Conservation (phyloP, 768 basidiomycete genomes). For the Psilocybe tampanensis region DNA sequence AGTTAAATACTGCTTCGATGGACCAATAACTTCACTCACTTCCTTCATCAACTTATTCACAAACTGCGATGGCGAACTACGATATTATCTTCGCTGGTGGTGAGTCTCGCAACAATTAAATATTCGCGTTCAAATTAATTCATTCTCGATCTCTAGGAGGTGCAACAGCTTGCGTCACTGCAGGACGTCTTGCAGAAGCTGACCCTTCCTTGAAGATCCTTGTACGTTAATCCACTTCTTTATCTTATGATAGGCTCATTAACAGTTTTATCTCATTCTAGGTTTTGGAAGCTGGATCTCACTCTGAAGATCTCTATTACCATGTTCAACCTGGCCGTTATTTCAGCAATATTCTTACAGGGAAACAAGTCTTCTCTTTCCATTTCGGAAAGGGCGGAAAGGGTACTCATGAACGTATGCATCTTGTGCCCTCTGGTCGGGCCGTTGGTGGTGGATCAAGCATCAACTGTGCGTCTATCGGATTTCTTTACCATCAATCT, state of each 20-base stretch:
- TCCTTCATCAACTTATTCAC: not conserved
- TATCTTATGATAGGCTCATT: not conserved
- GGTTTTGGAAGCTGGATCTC: constrained; percentile 61
- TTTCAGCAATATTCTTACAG: constrained; percentile 41
- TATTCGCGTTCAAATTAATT: not conserved
- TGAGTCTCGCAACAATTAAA: not conserved
- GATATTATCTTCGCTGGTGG: constrained; percentile 24
- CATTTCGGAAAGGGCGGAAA: constrained; percentile 43
- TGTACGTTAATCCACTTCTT: constrained; percentile 24
- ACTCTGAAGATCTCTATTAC: constrained; percentile 43
- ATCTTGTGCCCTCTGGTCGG: constrained; percentile 46
- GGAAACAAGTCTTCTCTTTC: constrained; percentile 44
- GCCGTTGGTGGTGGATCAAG: constrained; percentile 65
- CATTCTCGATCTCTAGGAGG: constrained; percentile 38
- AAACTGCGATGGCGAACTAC: constrained; percentile 8
- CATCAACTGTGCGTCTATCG: constrained; percentile 52
- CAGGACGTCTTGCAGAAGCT: constrained; percentile 54
- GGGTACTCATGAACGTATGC: constrained; percentile 45
- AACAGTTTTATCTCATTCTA: constrained; percentile 12
- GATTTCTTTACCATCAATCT: not conserved
- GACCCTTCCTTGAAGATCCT: constrained; percentile 60
- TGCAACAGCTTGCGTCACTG: constrained; percentile 56
- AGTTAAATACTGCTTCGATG: constrained; percentile 6
- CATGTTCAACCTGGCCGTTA: constrained; percentile 60
- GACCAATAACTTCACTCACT: not conserved